Base-by-base conservation (phyloP, 805 yeast genomes). In the Lipomyces starkeyi region DNA sequence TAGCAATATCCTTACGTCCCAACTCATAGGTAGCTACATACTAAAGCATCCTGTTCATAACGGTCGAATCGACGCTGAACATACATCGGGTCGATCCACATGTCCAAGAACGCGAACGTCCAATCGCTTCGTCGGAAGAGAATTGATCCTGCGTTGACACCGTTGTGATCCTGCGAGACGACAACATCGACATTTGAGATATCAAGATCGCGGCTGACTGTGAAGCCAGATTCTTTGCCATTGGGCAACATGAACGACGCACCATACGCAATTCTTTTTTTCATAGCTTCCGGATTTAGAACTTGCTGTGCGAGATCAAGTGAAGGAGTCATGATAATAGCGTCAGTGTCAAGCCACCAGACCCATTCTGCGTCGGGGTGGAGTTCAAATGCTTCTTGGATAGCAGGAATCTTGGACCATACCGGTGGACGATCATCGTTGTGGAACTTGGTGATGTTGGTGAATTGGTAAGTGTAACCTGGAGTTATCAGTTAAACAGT, bases 121-220 rank as follows among this genome's bases (percentile, higher is more conserved):
- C 96, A 91, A 11, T 83, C 84, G 2, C 90, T 87, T 71, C 90
- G 83, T 74, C 87, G 84, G 74, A 91, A 82, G 64, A 91, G 78
- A 74, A 91, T 91, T 0, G 94, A 89, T 8, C 96, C 96, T 65
- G 91, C 79, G 76, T 91, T 91, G 80, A 91, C 90, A 1, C 96
- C 96, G 68, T 94, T 93, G 78, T 95, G 90, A 77, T 91, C 97
- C 78, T 91, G 96, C 0, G 95, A 88, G 52, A 91, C 82, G n/a
- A 91, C 76, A 81, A 91, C 77, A 74, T 91, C 91, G 27, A 90
- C 79, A 20, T 47, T 43, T 22, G 35, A 49, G 8, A 64, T 34
- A 27, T 73, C 58, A 47, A 63, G 34, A 5, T 43, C 53, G n/a
- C 55, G 62, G 7, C 73, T 63, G 14, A 68, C 68, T 6, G 22